Conservation (phyloP, 345 rosid species). For the Citrus australasica region DNA sequence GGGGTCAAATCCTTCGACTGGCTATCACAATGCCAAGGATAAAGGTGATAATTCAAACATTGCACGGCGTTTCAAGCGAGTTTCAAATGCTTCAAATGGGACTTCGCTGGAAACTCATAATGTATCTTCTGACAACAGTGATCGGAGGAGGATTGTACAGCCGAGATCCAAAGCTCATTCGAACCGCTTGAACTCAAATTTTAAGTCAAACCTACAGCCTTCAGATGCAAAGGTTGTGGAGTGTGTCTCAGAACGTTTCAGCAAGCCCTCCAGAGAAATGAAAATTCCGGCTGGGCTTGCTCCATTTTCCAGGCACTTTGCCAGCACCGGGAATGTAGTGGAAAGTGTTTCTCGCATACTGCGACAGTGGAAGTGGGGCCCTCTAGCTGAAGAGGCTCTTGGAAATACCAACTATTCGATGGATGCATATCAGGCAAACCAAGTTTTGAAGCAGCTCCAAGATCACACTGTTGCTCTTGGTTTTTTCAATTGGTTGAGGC, state of each 20-base stretch:
- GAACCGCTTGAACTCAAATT: constrained; percentile 31
- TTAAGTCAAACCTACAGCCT: constrained; percentile 26
- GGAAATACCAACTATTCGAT: constrained; percentile 41
- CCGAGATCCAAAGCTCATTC: constrained; percentile 39
- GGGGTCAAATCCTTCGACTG: constrained; percentile 28
- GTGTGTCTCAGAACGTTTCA: constrained; percentile 27
- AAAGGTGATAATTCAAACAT: constrained; percentile 38
- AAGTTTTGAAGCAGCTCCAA: constrained; percentile 75
- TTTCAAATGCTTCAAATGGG: constrained; percentile 31
- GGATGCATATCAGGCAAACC: constrained; percentile 89
- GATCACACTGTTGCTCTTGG: constrained; percentile 77
- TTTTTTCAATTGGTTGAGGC: constrained; percentile 81
- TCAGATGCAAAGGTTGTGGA: constrained; percentile 38
- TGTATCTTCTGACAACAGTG: constrained; percentile 22
- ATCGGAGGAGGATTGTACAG: constrained; percentile 45
- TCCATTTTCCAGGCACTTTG: constrained; percentile 40
- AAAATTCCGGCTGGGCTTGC: constrained; percentile 33
- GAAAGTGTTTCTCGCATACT: constrained; percentile 56
- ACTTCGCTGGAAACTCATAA: constrained; percentile 26
- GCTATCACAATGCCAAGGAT: constrained; percentile 34
- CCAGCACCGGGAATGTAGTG: constrained; percentile 35
- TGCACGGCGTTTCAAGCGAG: constrained; percentile 43
- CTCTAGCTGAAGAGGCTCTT: constrained; percentile 74
- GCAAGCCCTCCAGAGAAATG: constrained; percentile 39
- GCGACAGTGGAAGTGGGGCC: constrained; percentile 62